Evolutionary conservation across 2,329 filamentous ascomycete genomes (phyloP), one percentile per base, ranked within the genome.

Genomic region (Niveomyces coronatus): DNA sequence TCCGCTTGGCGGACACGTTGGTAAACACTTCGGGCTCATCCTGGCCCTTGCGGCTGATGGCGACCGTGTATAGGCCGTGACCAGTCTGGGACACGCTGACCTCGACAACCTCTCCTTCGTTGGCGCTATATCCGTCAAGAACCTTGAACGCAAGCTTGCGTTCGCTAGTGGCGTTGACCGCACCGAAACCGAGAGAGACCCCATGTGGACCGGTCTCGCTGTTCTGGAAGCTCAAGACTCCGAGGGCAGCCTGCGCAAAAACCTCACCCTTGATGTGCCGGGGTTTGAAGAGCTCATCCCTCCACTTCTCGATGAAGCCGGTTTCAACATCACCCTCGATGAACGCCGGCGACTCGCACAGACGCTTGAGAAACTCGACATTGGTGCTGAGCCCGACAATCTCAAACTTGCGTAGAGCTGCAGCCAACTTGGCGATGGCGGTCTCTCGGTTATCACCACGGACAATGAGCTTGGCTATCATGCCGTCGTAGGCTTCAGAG

Each of bases 391-490:
- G 75, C 0, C 91, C 91, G 3, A 89, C 91, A 9, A 98, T 79
- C 60, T 98, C 86, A 54, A 96, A 98, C 33, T 85, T 74, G 47
- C 85, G 81, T 9, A 98, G 66, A 1, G 91, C 88, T 4, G 79
- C 68, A 26, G 79, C 76, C 42, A 98, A 70, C 58, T 85, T 93
- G 42, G 84, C 79, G 35, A 98, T 81, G 4, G 88, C 85, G 18
- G 83, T 81, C 54, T 82, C 74, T 43, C 91, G 74, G 40, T 82
- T 82, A 13, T 76, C 73, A 1, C 85, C 91, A 41, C 85, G 76
- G 5, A 96, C 86, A 49, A 98, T 98, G 37, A 98, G 74, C 63
- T 98, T 98, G 31, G 91, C 85, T 48, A 98, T 94, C 91, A 98
- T 98, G 19, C 91, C 91, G 50, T 98, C 91, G 59, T 98, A 98